Conservation (phyloP, 495 filamentous ascomycete species). For the Articulospora tetracladia region DNA sequence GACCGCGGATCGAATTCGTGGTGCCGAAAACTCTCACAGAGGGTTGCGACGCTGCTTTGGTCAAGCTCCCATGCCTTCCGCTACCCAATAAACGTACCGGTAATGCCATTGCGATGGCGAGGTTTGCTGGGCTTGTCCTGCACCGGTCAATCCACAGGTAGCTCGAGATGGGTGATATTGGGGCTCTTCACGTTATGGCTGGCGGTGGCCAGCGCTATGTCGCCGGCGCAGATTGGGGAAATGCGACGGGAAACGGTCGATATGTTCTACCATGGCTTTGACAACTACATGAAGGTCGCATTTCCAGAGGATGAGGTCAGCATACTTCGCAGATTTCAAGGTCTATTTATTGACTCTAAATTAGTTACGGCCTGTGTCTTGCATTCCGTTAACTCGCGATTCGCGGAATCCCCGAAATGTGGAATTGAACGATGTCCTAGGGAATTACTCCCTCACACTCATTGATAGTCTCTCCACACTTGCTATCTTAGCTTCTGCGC, state of each 20-base stretch:
- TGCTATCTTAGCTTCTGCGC: conserved; percentile 79
- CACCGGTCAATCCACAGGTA: conserved; percentile 1
- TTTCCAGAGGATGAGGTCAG: conserved; percentile 92
- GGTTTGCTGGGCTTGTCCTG: conserved; percentile 13
- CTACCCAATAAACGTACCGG: conserved; percentile 16
- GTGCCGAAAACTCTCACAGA: not conserved
- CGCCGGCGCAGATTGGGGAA: conserved; percentile 40
- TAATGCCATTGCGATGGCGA: conserved; percentile 29
- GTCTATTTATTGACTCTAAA: conserved; percentile 10
- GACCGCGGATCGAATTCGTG: not conserved
- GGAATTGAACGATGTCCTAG: conserved; percentile 91
- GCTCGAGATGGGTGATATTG: conserved; percentile 21
- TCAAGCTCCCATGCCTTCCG: conserved; percentile 26
- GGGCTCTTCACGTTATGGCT: conserved; percentile 20
- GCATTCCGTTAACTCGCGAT: conserved; percentile 78
- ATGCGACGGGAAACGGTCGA: conserved; percentile 72
- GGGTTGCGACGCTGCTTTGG: not conserved
- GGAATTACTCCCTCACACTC: conserved; percentile 93
- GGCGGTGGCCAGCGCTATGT: conserved; percentile 44
- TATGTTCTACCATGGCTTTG: conserved; percentile 96
- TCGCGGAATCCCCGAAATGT: conserved; percentile 73
- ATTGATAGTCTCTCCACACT: conserved; percentile 93
- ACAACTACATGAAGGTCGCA: conserved; percentile 89
- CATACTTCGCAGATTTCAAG: conserved; percentile 5
- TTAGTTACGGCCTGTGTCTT: conserved; percentile 79